A percentile compares a stretch with the other conserved stretches of the same genome.
Evolutionary conservation across 371 early-diverging fungal species (phyloP).

Genomic region (Circinella umbellata): DNA sequence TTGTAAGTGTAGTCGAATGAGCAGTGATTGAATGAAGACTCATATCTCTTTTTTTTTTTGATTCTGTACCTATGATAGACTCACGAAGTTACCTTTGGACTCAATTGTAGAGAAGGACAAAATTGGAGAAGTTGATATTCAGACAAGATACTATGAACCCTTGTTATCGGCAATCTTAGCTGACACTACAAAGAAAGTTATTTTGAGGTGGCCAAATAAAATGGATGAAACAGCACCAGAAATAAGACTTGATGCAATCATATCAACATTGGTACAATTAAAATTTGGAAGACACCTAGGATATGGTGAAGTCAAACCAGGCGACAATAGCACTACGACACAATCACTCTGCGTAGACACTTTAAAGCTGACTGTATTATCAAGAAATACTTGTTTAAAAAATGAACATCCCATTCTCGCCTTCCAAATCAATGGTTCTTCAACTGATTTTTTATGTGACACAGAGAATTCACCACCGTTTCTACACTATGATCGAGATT

Average conservation of each 20-base stretch:
- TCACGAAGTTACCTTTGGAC: conserved; percentile 24
- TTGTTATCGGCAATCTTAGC: conserved; percentile 21
- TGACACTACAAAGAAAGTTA: conserved; percentile 12
- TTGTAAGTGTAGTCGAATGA: conserved; percentile 17
- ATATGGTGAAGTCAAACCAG: conserved; percentile 17
- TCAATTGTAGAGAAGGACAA: conserved; percentile 21
- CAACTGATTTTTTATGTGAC: conserved; percentile 13
- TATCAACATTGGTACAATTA: conserved; percentile 19
- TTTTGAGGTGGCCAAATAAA: conserved; percentile 20
- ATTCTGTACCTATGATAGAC: neutral
- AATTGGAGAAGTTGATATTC: conserved; percentile 31
- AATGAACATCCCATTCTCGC: conserved; percentile 6
- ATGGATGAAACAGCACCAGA: neutral
- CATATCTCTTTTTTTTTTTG: neutral
- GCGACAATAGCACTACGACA: conserved; percentile 13
- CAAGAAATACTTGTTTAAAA: neutral
- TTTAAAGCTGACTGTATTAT: conserved; percentile 13
- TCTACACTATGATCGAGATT: conserved; percentile 16
- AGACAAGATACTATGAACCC: conserved; percentile 30
- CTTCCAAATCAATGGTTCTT: conserved; percentile 17
- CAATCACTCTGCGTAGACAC: conserved; percentile 19
- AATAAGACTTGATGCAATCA: conserved; percentile 16
- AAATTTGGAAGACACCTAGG: conserved; percentile 5
- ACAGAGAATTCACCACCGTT: conserved; percentile 2
- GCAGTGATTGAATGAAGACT: neutral